Conservation (phyloP, 345 rosid species). For the Euphorbia pulcherrima region DNA sequence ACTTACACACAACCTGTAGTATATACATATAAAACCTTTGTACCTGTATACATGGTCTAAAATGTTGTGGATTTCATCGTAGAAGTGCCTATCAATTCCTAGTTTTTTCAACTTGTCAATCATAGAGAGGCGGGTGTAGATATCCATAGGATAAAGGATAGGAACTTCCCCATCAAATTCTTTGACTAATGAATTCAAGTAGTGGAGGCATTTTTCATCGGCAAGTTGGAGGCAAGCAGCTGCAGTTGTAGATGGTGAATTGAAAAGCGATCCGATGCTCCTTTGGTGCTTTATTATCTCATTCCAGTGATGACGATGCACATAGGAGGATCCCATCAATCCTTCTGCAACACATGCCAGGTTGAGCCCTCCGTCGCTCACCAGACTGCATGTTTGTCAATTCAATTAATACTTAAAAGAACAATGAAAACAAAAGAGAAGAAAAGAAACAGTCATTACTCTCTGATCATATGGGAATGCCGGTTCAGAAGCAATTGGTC, state of each 20-base stretch:
- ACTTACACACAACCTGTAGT: neutral
- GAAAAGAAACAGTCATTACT: neutral
- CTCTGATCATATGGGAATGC: neutral
- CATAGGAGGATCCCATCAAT: neutral
- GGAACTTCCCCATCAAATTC: conserved; percentile 8
- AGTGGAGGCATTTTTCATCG: conserved; percentile 7
- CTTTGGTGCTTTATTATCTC: conserved; percentile 16
- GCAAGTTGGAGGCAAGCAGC: conserved; percentile 7
- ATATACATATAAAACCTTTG: neutral
- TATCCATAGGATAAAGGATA: conserved; percentile 7
- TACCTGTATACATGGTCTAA: conserved; percentile 11
- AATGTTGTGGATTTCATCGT: neutral
- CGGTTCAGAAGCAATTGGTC: conserved; percentile 4
- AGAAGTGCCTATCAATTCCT: conserved; percentile 17
- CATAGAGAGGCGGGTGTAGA: conserved; percentile 8
- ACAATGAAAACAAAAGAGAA: too few relatives aligned
- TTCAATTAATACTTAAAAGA: neutral
- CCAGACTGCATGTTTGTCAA: neutral
- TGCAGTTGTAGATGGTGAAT: conserved; percentile 21
- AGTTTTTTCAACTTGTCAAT: conserved; percentile 9
- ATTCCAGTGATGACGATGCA: neutral
- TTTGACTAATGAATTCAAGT: conserved; percentile 6
- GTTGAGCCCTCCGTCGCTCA: neutral
- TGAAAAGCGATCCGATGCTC: conserved; percentile 11
- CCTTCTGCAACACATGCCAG: conserved; percentile 21